Evolutionary conservation across 495 filamentous ascomycete genomes (phyloP), one percentile per base, ranked within the genome.

Genomic region (Sporormia fimetaria): DNA sequence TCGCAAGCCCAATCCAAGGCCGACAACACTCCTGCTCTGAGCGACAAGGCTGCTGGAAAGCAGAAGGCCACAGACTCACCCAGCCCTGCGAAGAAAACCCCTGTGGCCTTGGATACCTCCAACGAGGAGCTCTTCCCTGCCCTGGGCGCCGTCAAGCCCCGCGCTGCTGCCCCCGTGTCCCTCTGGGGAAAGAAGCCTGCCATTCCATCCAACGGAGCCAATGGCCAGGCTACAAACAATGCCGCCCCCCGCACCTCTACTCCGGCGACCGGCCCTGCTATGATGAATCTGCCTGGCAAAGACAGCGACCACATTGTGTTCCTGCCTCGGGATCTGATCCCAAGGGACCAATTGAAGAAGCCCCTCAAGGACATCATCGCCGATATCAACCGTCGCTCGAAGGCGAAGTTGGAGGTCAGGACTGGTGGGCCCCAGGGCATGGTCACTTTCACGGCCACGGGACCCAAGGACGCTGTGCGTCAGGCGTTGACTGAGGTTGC

Each of bases 121-220:
- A 94, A 87, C 3, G 81, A 87, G 55, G 88, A 94, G 61, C 65
- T 79, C 27, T 98, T 98, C 65, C 90, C 90, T 14, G 75, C 85
- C 24, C 70, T 98, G 32, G 90, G 79, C 33, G 74, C 75, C 8
- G 68, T 79, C 22, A 80, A 81, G 62, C 65, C 80, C 15, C 61
- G 68, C 47, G 59, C 67, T 47, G 63, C 76, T 49, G 64, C 73
- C 58, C 49, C 64, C 21, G 59, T 60, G 36, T 67, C 80, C 22
- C 75, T 78, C 29, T 94, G 81, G 81, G 75, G 76, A 34, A 64
- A 70, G 60, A 74, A 78, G 67, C 53, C 66, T 52, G 47, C 63
- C 14, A 57, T 69, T 36, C 57, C 68, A 21, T 75, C 76, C 47
- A 72, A 74, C 36, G 71, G 74, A 44, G 60, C 69, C 26, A 83